Conservation (phyloP, 108 stramenopile species). For the Fragilariopsis cylindrus region DNA sequence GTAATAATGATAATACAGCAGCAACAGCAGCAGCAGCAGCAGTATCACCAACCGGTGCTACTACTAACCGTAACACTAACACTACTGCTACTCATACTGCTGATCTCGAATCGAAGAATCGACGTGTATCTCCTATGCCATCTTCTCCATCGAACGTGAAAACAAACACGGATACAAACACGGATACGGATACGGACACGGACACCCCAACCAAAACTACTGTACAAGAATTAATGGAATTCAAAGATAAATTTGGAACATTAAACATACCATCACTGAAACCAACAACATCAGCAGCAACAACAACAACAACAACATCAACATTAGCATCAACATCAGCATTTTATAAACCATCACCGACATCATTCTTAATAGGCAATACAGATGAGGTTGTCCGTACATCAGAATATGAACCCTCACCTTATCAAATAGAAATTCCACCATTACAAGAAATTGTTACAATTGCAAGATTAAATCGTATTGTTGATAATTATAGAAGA, state of each 20-base stretch:
- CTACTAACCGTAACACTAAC: background rate
- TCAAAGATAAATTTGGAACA: constrained; percentile 17
- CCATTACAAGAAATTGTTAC: constrained; percentile 44
- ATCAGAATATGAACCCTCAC: constrained; percentile 54
- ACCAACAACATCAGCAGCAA: background rate
- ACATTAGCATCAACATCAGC: background rate
- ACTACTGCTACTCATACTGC: background rate
- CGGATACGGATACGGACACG: background rate
- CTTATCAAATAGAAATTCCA: constrained; percentile 73
- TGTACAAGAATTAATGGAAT: constrained; percentile 30
- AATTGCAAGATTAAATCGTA: constrained; percentile 44
- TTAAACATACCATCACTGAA: constrained; percentile 29
- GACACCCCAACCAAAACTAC: background rate
- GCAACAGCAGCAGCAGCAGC: background rate
- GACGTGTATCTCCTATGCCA: background rate
- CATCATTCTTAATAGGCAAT: constrained; percentile 44
- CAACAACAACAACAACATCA: background rate
- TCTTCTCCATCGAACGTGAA: background rate
- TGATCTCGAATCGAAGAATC: background rate
- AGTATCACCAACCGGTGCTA: background rate
- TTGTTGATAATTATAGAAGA: constrained; percentile 61
- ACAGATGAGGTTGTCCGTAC: constrained; percentile 36
- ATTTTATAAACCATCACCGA: constrained; percentile 40
- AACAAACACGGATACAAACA: background rate
- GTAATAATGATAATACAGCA: background rate